Conservation (phyloP, 805 yeast genomes). For the Wickerhamiella spandovensis region DNA sequence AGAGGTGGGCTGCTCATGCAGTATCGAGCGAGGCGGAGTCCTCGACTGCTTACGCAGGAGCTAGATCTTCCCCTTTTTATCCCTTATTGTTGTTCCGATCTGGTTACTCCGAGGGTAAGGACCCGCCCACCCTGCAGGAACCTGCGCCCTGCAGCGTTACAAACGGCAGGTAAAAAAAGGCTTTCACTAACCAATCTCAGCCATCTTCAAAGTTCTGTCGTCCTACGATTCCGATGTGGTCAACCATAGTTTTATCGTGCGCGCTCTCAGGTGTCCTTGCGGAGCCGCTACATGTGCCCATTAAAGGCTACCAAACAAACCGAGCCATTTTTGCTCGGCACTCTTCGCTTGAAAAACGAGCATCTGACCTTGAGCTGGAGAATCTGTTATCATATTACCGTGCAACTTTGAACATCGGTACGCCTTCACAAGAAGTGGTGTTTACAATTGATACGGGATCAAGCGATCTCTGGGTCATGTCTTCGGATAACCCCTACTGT, state of each 20-base stretch:
- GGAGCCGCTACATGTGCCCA: not conserved
- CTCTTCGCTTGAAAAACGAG: not conserved
- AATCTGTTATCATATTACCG: conserved; percentile 20
- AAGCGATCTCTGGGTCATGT: conserved; percentile 55
- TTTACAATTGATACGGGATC: conserved; percentile 67
- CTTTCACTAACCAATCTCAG: not conserved
- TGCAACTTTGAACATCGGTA: conserved; percentile 35
- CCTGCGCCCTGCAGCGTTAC: not conserved
- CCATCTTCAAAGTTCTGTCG: not conserved
- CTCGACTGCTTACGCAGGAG: too few species aligned
- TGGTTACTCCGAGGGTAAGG: not conserved
- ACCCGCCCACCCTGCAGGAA: not conserved
- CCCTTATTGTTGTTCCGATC: not conserved
- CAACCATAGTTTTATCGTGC: not conserved
- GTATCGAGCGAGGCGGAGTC: too few species aligned
- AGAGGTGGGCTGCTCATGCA: too few species aligned
- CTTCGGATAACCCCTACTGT: conserved; percentile 34
- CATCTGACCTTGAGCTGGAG: conserved; percentile 6
- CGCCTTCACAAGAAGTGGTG: conserved; percentile 38
- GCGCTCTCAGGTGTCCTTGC: not conserved
- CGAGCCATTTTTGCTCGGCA: not conserved
- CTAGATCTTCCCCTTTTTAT: too few species aligned
- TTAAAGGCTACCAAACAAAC: not conserved
- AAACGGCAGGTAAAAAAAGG: not conserved
- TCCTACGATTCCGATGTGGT: not conserved